A percentile compares a stretch with the other conserved stretches of the same genome.
Evolutionary conservation across 768 basidiomycete genomes (phyloP).

Genomic region (Kwoniella shandongensis): DNA sequence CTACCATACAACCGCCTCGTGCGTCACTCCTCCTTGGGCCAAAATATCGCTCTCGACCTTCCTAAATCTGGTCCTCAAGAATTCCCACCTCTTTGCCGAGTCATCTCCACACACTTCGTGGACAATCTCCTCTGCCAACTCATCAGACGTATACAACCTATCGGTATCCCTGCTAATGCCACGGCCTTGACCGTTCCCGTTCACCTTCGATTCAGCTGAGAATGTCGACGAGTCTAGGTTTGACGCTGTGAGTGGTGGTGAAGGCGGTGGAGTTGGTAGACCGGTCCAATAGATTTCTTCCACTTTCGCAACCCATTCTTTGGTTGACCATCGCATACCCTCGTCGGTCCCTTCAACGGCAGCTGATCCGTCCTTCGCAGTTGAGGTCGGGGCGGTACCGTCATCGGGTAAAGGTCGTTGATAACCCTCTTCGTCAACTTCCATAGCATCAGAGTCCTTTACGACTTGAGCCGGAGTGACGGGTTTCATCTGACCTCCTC

Average conservation of each 20-base stretch:
- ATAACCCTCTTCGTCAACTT: conserved; percentile 67
- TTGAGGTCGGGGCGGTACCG: conserved; percentile 56
- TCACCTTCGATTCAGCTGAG: background rate
- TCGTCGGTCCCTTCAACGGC: conserved; percentile 47
- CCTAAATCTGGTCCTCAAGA: conserved; percentile 76
- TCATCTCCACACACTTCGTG: conserved; percentile 58
- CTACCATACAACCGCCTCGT: conserved; percentile 47
- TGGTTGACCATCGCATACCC: conserved; percentile 74
- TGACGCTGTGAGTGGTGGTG: conserved; percentile 46
- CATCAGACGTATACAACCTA: conserved; percentile 50
- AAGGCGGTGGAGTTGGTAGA: conserved; percentile 58
- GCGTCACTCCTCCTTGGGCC: conserved; percentile 36
- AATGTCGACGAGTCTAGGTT: conserved; percentile 2
- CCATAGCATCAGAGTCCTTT: conserved; percentile 23
- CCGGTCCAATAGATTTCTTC: conserved; percentile 77
- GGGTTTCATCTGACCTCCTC: conserved; percentile 75
- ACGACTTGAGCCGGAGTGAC: conserved; percentile 1
- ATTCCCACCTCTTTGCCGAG: conserved; percentile 56
- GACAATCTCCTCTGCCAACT: conserved; percentile 55
- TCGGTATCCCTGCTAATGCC: background rate
- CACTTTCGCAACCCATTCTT: conserved; percentile 76
- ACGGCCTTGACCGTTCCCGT: background rate
- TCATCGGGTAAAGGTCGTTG: conserved; percentile 63
- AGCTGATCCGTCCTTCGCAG: conserved; percentile 18
- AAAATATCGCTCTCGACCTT: conserved; percentile 79